Conservation (phyloP, 2,329 filamentous ascomycete species). For the Volutella citrinella region DNA sequence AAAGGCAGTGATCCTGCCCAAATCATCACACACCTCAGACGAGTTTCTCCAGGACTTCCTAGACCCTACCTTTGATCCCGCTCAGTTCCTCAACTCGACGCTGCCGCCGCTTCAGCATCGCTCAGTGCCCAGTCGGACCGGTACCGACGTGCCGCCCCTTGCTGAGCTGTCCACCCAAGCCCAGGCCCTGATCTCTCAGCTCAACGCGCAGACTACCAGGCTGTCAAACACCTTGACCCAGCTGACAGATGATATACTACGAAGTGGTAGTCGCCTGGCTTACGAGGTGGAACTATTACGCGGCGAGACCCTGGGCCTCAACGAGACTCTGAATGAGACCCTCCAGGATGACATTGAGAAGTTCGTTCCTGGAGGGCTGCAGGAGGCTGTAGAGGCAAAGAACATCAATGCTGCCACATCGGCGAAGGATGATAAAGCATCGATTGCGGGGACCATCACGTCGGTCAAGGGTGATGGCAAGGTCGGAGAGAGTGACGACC, state of each 20-base stretch:
- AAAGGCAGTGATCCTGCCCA: slow-evolving; percentile 40
- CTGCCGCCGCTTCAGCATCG: slow-evolving; percentile 64
- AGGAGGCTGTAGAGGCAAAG: slow-evolving; percentile 26
- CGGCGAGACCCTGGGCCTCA: slow-evolving; percentile 80
- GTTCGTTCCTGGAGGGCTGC: slow-evolving; percentile 60
- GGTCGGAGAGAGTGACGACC: slow-evolving; percentile 41
- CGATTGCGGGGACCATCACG: slow-evolving; percentile 20
- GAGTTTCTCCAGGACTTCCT: slow-evolving; percentile 73
- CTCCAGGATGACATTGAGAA: slow-evolving; percentile 69
- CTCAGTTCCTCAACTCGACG: slow-evolving; percentile 77
- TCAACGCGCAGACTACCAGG: slow-evolving; percentile 84
- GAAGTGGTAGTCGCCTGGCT: slow-evolving; percentile 81
- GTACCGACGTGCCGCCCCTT: slow-evolving; percentile 52
- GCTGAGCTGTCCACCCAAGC: slow-evolving; percentile 77
- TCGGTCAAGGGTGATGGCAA: slow-evolving; percentile 7
- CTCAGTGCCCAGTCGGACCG: slow-evolving; percentile 23
- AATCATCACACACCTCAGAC: slow-evolving; percentile 66
- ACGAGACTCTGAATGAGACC: slow-evolving; percentile 72
- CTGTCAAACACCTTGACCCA: slow-evolving; percentile 80
- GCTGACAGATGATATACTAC: slow-evolving; percentile 90
- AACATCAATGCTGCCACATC: slow-evolving; percentile 13
- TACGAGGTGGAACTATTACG: slow-evolving; percentile 93
- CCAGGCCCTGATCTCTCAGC: slow-evolving; percentile 79
- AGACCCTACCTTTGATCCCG: slow-evolving; percentile 73
- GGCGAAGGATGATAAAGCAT: slow-evolving; percentile 15